phyloP scores from a whole-genome alignment of 2,329 filamentous ascomycete species.

The Phaeomoniella chlamydospora region DNA sequence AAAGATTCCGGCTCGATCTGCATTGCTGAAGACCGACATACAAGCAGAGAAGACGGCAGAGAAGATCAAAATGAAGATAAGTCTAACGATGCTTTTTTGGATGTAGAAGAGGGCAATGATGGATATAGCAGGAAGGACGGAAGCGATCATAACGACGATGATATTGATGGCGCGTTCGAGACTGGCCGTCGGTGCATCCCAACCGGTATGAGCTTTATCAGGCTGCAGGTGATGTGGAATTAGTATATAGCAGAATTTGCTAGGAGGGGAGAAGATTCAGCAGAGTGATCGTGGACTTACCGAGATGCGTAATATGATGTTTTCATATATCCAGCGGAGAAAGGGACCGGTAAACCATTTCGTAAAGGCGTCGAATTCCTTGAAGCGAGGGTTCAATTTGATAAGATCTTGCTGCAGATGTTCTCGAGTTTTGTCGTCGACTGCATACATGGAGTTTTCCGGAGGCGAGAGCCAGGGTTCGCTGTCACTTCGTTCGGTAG shows the following conservation, averaged over 20 bases:
- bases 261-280: background rate
- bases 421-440: background rate
- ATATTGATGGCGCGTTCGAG: constrained; percentile 5
- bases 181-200: background rate
- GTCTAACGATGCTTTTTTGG: constrained; percentile 8
- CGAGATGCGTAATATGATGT: background rate
- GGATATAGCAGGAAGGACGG: constrained; percentile 13
- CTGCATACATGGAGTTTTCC: background rate
- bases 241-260: background rate
- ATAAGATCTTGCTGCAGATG: background rate
- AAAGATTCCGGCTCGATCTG: constrained; percentile 15
- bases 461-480: constrained; percentile 1
- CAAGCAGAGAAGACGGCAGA: constrained; percentile 12
- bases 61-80: constrained; percentile 12
- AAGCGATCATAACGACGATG: constrained; percentile 13
- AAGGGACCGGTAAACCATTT: constrained; percentile 1
- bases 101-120: constrained; percentile 16
- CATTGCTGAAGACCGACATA: constrained; percentile 12
- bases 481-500: background rate
- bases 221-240: background rate
- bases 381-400: background rate
- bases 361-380: background rate
- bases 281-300: background rate
- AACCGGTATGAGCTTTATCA: background rate
- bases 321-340: constrained; percentile 1